Evolutionary conservation across 495 filamentous ascomycete genomes (phyloP).

Genomic region (Xylaria longipes): DNA sequence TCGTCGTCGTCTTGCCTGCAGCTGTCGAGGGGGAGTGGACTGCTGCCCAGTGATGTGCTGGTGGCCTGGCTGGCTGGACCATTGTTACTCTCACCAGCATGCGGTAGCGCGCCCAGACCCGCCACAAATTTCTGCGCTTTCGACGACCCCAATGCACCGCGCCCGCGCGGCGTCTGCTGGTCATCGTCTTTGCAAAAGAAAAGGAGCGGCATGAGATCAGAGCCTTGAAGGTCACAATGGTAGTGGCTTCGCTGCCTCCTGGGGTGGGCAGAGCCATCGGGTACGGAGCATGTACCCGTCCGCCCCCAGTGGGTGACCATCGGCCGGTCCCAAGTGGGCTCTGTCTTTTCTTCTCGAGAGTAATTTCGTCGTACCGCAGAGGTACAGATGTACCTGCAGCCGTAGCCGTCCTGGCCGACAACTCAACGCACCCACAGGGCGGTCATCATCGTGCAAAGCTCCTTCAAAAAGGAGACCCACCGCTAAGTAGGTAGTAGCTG

Average conservation of each 20-base stretch:
- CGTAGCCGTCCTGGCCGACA: constrained; percentile 29
- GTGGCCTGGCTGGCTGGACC: constrained; percentile 27
- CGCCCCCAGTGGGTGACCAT: constrained; percentile 23
- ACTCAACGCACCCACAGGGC: constrained; percentile 25
- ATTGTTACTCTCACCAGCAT: constrained; percentile 18
- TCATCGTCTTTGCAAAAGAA: constrained; percentile 27
- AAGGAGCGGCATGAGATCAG: constrained; percentile 26
- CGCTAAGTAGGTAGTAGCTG: constrained; percentile 21
- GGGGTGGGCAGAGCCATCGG: neutral
- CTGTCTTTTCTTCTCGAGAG: constrained; percentile 16
- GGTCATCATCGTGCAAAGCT: constrained; percentile 27
- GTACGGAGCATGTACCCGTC: constrained; percentile 22
- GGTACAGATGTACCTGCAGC: constrained; percentile 32
- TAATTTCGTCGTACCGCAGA: constrained; percentile 31
- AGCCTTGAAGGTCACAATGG: constrained; percentile 15
- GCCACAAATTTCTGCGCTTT: constrained; percentile 28
- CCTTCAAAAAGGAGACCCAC: constrained; percentile 26
- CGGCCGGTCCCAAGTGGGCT: constrained; percentile 26
- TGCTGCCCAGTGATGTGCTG: constrained; percentile 23
- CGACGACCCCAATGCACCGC: constrained; percentile 24
- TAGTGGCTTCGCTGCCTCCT: neutral
- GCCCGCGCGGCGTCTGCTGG: constrained; percentile 26
- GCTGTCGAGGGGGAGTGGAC: constrained; percentile 24
- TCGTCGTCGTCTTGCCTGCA: constrained; percentile 20
- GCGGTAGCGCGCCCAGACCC: constrained; percentile 30